Evolutionary conservation across 805 yeast genomes (phyloP).

Genomic region (Wickerhamiella domercqiae): DNA sequence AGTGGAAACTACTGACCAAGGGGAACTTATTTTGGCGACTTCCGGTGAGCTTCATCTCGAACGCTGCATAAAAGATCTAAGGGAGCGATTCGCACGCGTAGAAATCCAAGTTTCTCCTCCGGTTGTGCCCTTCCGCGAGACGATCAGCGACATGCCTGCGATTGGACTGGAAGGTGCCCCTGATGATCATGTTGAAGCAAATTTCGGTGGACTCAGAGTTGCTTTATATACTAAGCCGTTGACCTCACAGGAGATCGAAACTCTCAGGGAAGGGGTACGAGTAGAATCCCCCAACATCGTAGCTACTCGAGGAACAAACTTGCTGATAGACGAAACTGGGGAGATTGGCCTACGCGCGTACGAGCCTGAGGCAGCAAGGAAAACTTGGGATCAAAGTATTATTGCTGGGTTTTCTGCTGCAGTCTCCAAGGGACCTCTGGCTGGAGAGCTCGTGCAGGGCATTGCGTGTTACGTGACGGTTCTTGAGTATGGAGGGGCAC

Average conservation of each 20-base stretch:
- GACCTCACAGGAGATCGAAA: constrained; percentile 15
- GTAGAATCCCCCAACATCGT: constrained; percentile 20
- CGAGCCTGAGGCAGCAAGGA: constrained; percentile 14
- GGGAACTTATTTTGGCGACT: constrained; percentile 85
- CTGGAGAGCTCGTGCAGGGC: constrained; percentile 79
- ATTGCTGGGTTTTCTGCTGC: constrained; percentile 78
- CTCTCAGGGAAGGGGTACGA: constrained; percentile 19
- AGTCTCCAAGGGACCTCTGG: constrained; percentile 70
- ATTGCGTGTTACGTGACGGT: constrained; percentile 24
- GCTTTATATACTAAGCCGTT: constrained; percentile 15
- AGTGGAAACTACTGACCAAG: constrained; percentile 70
- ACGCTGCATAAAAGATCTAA: constrained; percentile 80
- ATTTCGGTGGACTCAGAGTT: constrained; percentile 26
- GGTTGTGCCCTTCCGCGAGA: constrained; percentile 86
- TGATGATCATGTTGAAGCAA: constrained; percentile 25
- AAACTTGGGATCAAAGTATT: constrained; percentile 29
- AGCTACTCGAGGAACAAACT: constrained; percentile 26
- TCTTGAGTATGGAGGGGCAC: constrained; percentile 18
- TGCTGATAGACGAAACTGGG: constrained; percentile 42
- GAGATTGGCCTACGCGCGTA: neutral
- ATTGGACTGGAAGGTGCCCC: constrained; percentile 21
- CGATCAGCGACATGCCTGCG: constrained; percentile 41
- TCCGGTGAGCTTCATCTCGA: constrained; percentile 96
- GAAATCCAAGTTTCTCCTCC: constrained; percentile 82
- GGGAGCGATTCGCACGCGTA: constrained; percentile 72